Base-by-base conservation (phyloP, 2,329 filamentous ascomycete genomes). In the Monilinia fructicola region DNA sequence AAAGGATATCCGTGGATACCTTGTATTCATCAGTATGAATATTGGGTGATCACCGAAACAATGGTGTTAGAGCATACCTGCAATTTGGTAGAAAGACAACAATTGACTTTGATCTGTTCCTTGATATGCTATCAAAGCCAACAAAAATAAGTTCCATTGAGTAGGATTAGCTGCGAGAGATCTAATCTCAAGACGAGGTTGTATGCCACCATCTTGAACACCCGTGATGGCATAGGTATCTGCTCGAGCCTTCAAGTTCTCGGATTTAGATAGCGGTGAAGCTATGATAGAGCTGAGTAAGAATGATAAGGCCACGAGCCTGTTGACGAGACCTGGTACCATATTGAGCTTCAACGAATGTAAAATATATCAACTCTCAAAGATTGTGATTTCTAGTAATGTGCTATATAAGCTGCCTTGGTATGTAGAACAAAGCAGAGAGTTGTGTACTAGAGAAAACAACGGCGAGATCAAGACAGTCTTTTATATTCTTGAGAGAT, bases 1-100 rank as follows among this genome's bases (percentile, higher is more conserved):
- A 59, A 46, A n/a, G 66, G 66, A 10, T 31, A 65, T 4, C 61
- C 61, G 35, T 65, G 66, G 12, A 67, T 65, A 42, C 62, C 59
- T 67, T 9, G 42, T 21, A 2, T 44, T 35, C 26, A 50, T 65
- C 21, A 65, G 55, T 12, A 26, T 31, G 23, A 14, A 23, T 18
- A 18, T 12, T 44, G 2, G 14, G 31, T 26, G 7, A n/a, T 59
- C 18, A 14, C 16, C 4, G 18, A n/a, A 42, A 7, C 14, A 63
- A 16, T 23, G 12, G 3, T 3, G 10, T 31, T 2, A 14, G 10
- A 26, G 53, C 60, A 11, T 76, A 91, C 92, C 90, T 69, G 89
- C 84, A 73, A 96, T 84, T 74, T 91, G 85, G 78, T 92, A 95
- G 81, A 87, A 95, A 56, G 91, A 93, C 42, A 89, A 81, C 66